Evolutionary conservation across 2,329 filamentous ascomycete species (phyloP), one percentile per base, ranked within the genome.

Genomic region (Fusarium nisikadoi): DNA sequence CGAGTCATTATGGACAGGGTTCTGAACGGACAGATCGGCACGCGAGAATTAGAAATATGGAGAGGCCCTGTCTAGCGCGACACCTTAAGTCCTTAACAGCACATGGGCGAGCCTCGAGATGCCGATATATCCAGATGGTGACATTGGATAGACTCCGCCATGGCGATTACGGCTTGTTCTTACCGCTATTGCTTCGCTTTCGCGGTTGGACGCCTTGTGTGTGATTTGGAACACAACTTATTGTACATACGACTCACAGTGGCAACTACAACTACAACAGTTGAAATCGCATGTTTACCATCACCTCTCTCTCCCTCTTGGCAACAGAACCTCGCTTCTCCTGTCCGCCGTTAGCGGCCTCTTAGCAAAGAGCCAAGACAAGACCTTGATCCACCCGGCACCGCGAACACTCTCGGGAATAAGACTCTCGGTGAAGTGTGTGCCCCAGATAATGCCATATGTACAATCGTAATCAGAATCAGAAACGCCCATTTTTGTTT

Each of bases 381-480:
- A 68, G 57, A 66, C 35, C 39, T 58, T 50, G 68, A 62, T 67
- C 74, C 74, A 77, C 75, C 67, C 68, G 65, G 66, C 70, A 73
- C 66, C 75, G 72, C 75, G 74, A 77, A 77, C 75, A 75, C 56
- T 57, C 61, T 58, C 75, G 75, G 75, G 74, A 77, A 77, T 77
- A 77, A 76, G 57, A 67, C 50, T 29, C 59, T 74, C 70, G 54
- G 60, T 70, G 71, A 74, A 53, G 55, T 61, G 68, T 63, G 65
- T 63, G 65, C 74, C 72, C 69, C 75, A 77, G 71, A 70, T 52
- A 65, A 76, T 70, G 31, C 49, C 66, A 25, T 35, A 17, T 8
- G 23, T 41, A n/a, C 31, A 56, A 35, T 36, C 39, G 53, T 56
- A 56, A 56, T 56, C 50, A 58, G 42, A 65, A 65, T 65, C 62